Percentiles rank a stretch among this genome's conserved stretches.
These are phyloP conservation scores for Acer campestre DNA, from an alignment of 345 rosid genomes.

Conservation along the genomic window DNA sequence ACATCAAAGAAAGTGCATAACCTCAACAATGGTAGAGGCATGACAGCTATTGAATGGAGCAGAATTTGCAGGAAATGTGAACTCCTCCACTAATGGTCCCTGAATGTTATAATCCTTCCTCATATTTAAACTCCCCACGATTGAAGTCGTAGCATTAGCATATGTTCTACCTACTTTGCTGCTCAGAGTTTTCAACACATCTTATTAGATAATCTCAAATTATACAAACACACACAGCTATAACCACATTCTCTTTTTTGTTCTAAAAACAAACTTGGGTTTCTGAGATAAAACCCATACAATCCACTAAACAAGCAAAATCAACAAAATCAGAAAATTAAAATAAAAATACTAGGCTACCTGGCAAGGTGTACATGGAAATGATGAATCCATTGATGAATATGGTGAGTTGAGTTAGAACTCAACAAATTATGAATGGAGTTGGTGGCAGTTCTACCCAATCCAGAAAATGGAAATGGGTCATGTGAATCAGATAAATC, in stretches of 20 bases:
- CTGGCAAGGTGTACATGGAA: background rate
- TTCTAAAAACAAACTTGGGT: background rate
- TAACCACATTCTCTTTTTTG: background rate
- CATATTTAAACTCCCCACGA: conserved; percentile 29
- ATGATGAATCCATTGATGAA: background rate
- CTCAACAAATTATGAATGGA: conserved; percentile 16
- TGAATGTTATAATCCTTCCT: conserved; percentile 30
- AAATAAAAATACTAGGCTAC: conserved; percentile 1
- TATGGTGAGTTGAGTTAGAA: conserved; percentile 5
- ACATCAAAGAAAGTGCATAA: conserved; percentile 21
- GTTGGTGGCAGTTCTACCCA: conserved; percentile 20
- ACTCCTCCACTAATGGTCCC: conserved; percentile 49
- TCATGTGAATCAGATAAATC: conserved; percentile 18
- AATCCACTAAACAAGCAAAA: background rate
- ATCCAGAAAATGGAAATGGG: conserved; percentile 24
- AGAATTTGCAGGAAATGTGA: conserved; percentile 66
- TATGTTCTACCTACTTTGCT: conserved; percentile 24
- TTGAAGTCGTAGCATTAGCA: conserved; percentile 7
- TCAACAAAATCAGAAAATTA: background rate
- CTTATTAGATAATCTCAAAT: background rate
- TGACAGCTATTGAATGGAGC: conserved; percentile 88
- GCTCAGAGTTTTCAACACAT: conserved; percentile 16
- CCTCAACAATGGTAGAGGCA: conserved; percentile 92
- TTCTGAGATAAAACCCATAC: background rate
- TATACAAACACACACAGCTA: background rate